Conservation (phyloP, 2,329 filamentous ascomycete species). For the Ascochyta viciae-villosae region DNA sequence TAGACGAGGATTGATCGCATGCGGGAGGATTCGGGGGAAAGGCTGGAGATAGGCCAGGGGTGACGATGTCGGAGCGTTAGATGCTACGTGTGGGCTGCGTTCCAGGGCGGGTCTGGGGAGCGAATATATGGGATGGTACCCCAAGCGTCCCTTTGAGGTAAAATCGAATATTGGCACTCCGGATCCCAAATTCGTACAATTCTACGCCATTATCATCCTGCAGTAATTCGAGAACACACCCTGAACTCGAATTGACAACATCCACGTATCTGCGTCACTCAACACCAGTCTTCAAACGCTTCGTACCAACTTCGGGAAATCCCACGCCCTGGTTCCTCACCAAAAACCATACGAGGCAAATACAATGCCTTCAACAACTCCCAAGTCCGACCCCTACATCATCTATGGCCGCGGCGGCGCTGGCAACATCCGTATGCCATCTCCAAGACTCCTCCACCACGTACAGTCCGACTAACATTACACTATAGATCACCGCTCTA, state of each 20-base stretch:
- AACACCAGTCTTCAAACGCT: not conserved
- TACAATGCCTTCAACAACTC: conserved; percentile 14
- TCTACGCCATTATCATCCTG: not conserved
- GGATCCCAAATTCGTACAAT: not conserved
- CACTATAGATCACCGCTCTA: conserved; percentile 13
- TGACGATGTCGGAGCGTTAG: conserved; percentile 17
- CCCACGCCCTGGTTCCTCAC: not conserved
- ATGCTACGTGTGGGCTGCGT: conserved; percentile 9
- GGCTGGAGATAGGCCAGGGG: conserved; percentile 14
- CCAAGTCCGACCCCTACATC: conserved; percentile 19
- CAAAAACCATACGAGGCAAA: not conserved
- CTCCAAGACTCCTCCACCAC: too few relatives aligned
- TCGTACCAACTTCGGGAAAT: not conserved
- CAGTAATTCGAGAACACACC: not conserved
- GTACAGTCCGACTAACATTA: too few relatives aligned
- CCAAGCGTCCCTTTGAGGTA: conserved; percentile 9
- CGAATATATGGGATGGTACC: conserved; percentile 13
- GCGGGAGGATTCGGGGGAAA: conserved; percentile 13
- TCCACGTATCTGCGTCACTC: not conserved
- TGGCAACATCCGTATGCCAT: conserved; percentile 15
- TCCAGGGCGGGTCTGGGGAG: conserved; percentile 2
- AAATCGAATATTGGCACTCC: not conserved
- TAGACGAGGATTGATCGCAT: conserved; percentile 10
- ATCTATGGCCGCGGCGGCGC: conserved; percentile 19
- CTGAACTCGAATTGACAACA: not conserved